Conservation (phyloP, 2,329 filamentous ascomycete species). For the Pseudopithomyces chartarum region DNA sequence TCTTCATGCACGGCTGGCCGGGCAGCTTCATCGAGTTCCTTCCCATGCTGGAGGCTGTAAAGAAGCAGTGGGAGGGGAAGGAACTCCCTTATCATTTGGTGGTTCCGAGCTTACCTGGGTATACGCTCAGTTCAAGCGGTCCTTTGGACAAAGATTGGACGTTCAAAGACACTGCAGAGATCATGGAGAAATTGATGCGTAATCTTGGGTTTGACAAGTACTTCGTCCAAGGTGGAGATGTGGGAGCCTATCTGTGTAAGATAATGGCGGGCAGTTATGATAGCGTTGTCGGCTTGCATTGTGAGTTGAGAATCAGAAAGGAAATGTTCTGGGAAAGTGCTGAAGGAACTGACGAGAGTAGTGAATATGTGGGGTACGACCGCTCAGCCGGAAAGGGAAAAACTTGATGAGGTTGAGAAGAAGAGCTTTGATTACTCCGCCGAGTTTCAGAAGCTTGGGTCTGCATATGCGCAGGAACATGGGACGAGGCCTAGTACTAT, state of each 20-base stretch:
- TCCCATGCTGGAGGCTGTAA: conserved; percentile 54
- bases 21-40: conserved; percentile 63
- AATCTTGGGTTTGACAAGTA: conserved; percentile 62
- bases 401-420: conserved; percentile 24
- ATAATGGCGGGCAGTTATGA: conserved; percentile 48
- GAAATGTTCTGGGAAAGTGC: not conserved
- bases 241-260: conserved; percentile 54
- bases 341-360: conserved; percentile 7
- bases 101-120: conserved; percentile 63
- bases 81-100: conserved; percentile 63
- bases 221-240: conserved; percentile 63
- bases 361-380: conserved; percentile 30
- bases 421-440: conserved; percentile 13
- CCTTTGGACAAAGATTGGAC: conserved; percentile 54
- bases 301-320: conserved; percentile 17
- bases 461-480: conserved; percentile 60
- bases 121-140: conserved; percentile 55
- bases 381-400: conserved; percentile 19
- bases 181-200: conserved; percentile 61
- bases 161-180: conserved; percentile 45
- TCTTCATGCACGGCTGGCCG: conserved; percentile 64
- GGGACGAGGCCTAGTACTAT: conserved; percentile 62
- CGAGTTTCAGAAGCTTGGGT: conserved; percentile 49
- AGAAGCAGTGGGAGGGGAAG: conserved; percentile 54
- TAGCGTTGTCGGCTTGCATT: conserved; percentile 53